Evolutionary conservation across 2,329 filamentous ascomycete species (phyloP).

Genomic region (Dactylellina leptospora): DNA sequence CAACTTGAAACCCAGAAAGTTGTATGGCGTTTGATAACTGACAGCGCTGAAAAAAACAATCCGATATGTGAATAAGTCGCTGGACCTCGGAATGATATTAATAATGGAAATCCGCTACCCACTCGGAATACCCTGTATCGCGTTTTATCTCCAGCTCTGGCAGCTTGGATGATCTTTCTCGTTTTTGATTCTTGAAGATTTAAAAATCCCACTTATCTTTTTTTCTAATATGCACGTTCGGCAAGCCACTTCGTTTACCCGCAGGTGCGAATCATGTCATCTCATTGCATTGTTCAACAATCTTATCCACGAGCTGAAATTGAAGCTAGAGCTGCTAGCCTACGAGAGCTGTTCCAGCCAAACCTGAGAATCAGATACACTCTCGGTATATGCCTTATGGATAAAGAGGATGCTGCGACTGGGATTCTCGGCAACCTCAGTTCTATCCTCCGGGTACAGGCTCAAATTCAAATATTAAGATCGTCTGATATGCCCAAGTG

Average conservation of each 20-base stretch:
- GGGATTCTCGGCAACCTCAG: neutral
- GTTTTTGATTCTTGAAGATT: neutral
- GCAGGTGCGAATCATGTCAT: conserved; percentile 24
- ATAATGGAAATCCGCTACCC: conserved; percentile 9
- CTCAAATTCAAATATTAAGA: neutral
- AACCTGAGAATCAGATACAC: too few relatives aligned
- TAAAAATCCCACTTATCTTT: conserved; percentile 19
- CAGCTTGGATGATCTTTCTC: neutral
- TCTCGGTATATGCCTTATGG: neutral
- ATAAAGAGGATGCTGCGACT: neutral
- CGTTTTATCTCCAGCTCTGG: conserved; percentile 14
- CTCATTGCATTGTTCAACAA: neutral
- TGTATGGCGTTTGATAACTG: neutral
- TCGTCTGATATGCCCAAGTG: too few relatives aligned
- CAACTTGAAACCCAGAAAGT: neutral
- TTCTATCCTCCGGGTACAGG: neutral
- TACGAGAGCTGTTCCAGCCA: too few relatives aligned
- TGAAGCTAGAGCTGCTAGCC: too few relatives aligned
- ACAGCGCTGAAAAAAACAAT: neutral
- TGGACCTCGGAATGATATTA: conserved; percentile 6
- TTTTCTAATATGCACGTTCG: conserved; percentile 14
- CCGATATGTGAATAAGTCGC: neutral
- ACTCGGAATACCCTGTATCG: conserved; percentile 1
- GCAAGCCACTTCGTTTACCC: conserved; percentile 26
- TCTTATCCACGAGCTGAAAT: neutral